Conservation (phyloP, 2,329 filamentous ascomycete species). For the Penicillium olsonii region DNA sequence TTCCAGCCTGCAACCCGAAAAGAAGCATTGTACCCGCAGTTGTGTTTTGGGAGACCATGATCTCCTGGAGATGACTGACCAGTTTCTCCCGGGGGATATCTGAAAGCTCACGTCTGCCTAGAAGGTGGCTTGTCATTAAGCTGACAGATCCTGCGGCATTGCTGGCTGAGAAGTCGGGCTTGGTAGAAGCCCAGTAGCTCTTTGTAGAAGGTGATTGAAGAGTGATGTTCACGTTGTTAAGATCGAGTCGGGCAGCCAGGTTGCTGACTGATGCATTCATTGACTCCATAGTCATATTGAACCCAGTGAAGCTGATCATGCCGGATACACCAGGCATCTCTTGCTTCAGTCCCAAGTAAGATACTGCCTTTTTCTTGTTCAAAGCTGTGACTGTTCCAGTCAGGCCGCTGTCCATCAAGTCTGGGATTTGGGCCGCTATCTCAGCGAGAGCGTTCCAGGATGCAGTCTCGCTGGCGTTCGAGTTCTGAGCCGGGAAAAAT, state of each 20-base stretch:
- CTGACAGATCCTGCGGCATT: conserved; percentile 32
- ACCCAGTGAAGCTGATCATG: conserved; percentile 20
- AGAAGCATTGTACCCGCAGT: conserved; percentile 24
- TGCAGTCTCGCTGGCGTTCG: conserved; percentile 24
- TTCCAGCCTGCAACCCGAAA: conserved; percentile 28
- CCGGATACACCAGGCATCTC: conserved; percentile 7
- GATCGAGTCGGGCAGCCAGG: conserved; percentile 5
- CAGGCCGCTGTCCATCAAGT: conserved; percentile 33
- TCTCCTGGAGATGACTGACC: conserved; percentile 6
- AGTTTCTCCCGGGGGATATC: conserved; percentile 15
- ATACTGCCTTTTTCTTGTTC: conserved; percentile 21
- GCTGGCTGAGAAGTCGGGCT: conserved; percentile 26
- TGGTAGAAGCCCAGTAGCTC: conserved; percentile 25
- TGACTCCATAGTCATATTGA: conserved; percentile 25
- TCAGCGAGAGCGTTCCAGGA: conserved; percentile 38
- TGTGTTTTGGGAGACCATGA: conserved; percentile 19
- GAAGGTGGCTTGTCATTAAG: conserved; percentile 36
- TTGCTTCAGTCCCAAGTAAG: not conserved
- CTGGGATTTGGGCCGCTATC: conserved; percentile 24
- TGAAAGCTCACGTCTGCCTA: conserved; percentile 35
- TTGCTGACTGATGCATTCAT: conserved; percentile 21
- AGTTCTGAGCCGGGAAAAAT: conserved; percentile 5
- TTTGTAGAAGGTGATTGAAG: conserved; percentile 7
- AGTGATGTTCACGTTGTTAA: conserved; percentile 3
- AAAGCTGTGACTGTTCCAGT: conserved; percentile 27